Percentiles rank a stretch among this genome's conserved stretches.
Evolutionary conservation across 129 eudicot species (phyloP).

Genomic region (Glebionis coronaria): DNA sequence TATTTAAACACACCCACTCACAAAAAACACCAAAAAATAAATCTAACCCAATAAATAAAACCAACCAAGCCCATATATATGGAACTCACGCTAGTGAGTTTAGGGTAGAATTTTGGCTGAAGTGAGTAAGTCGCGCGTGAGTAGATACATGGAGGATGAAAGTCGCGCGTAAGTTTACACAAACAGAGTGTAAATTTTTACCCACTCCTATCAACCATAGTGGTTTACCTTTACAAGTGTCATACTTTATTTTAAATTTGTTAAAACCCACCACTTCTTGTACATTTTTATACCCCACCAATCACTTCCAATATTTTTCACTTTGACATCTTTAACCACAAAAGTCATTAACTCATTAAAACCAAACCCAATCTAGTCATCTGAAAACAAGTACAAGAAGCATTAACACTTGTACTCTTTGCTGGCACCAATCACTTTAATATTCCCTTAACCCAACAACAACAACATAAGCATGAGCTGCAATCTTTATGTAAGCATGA

Average conservation of each 20-base stretch:
- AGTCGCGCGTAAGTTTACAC: too few species aligned
- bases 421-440: conserved; percentile 41
- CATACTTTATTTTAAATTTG: background rate
- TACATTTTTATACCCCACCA: conserved; percentile 25
- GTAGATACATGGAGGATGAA: too few species aligned
- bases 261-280: background rate
- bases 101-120: too few species aligned
- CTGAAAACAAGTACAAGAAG: conserved; percentile 6
- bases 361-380: conserved; percentile 14
- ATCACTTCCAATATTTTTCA: conserved; percentile 23
- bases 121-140: too few species aligned
- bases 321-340: conserved; percentile 18
- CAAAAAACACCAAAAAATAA: too few species aligned
- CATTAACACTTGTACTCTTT: conserved; percentile 22
- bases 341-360: conserved; percentile 35
- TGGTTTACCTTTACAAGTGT: background rate
- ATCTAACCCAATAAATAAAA: too few species aligned
- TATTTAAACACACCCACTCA: too few species aligned
- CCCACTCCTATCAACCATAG: too few species aligned
- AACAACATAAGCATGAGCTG: conserved; percentile 33
- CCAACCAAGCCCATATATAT: too few species aligned
- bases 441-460: conserved; percentile 40
- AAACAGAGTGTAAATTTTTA: too few species aligned
- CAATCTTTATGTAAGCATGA: conserved; percentile 52
- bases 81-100: too few species aligned